These are phyloP conservation scores for Strombidium stylifer DNA, from an alignment of 73 alveolate genomes.

Conservation along the genomic window DNA sequence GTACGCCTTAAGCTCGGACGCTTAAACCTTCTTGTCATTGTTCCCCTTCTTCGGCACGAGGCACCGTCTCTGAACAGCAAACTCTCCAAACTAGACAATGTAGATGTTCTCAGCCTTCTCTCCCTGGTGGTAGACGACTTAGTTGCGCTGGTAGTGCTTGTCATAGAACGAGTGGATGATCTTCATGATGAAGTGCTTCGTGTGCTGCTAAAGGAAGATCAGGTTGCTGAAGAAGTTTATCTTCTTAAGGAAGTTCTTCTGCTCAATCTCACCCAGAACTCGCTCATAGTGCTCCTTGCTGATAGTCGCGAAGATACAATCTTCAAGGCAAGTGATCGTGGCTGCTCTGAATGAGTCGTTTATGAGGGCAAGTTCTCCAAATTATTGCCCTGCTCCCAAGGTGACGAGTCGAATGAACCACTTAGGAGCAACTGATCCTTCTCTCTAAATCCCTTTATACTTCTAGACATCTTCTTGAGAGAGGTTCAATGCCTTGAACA, in stretches of 20 bases:
- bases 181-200: conserved; percentile 42
- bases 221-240: conserved; percentile 42
- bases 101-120: too few relatives aligned
- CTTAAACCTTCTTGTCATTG: too few relatives aligned
- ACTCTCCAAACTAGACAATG: too few relatives aligned
- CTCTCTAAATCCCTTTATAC: conserved; percentile 2
- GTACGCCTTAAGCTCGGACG: too few relatives aligned
- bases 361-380: conserved; percentile 74
- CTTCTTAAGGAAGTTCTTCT: conserved; percentile 21
- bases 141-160: conserved; percentile 7
- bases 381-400: conserved; percentile 55
- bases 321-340: conserved; percentile 47
- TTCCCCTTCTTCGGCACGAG: too few relatives aligned
- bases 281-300: conserved; percentile 35
- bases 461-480: too few relatives aligned
- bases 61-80: too few relatives aligned
- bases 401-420: conserved; percentile 15
- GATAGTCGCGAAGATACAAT: conserved; percentile 54
- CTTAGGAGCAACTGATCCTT: conserved; percentile 3
- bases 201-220: conserved; percentile 42
- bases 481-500: too few relatives aligned
- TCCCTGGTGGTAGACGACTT: conserved; percentile 54
- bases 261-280: conserved; percentile 30
- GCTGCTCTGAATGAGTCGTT: conserved; percentile 73
- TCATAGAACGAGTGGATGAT: conserved; percentile 38